phyloP scores from a whole-genome alignment of 1,284 basidiomycete genomes.

The Irpex sp. region DNA sequence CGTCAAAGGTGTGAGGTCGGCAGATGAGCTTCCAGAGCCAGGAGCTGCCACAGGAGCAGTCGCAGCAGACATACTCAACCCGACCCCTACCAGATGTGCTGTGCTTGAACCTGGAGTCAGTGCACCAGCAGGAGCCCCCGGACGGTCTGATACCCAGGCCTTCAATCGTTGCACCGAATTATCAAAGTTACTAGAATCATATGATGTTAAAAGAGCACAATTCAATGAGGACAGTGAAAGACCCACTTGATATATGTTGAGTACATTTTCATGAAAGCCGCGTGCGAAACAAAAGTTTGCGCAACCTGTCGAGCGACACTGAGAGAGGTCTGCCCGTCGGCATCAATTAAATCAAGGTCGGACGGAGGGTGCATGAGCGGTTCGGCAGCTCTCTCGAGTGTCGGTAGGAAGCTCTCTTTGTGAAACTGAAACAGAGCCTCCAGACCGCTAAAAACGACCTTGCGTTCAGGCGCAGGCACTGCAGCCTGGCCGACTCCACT shows the following conservation, averaged over 20 bases:
- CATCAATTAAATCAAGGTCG: conserved; percentile 51
- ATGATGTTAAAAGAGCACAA: conserved; percentile 6
- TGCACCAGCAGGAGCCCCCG: conserved; percentile 37
- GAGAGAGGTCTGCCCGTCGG: conserved; percentile 71
- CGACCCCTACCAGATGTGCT: conserved; percentile 60
- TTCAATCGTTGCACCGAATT: conserved; percentile 84
- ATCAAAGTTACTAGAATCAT: conserved; percentile 76
- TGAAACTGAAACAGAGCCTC: conserved; percentile 93
- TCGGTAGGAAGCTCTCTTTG: conserved; percentile 87
- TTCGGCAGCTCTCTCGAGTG: conserved; percentile 73
- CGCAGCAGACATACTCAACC: conserved; percentile 55
- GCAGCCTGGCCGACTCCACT: conserved; percentile 70
- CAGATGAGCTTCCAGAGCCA: conserved; percentile 28
- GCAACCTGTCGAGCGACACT: conserved; percentile 82
- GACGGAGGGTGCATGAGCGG: conserved; percentile 55
- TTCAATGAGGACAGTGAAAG: background rate
- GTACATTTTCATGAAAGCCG: conserved; percentile 97
- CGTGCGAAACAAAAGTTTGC: conserved; percentile 87
- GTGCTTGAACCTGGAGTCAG: conserved; percentile 59
- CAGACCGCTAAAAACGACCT: conserved; percentile 89
- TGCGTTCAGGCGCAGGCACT: conserved; percentile 85
- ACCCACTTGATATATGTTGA: conserved; percentile 94
- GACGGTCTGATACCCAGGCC: conserved; percentile 70
- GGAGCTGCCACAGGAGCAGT: conserved; percentile 42
- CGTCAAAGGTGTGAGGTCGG: conserved; percentile 37